These are phyloP conservation scores for Candida argentea DNA, from an alignment of 805 yeast species.

Conservation along the genomic window DNA sequence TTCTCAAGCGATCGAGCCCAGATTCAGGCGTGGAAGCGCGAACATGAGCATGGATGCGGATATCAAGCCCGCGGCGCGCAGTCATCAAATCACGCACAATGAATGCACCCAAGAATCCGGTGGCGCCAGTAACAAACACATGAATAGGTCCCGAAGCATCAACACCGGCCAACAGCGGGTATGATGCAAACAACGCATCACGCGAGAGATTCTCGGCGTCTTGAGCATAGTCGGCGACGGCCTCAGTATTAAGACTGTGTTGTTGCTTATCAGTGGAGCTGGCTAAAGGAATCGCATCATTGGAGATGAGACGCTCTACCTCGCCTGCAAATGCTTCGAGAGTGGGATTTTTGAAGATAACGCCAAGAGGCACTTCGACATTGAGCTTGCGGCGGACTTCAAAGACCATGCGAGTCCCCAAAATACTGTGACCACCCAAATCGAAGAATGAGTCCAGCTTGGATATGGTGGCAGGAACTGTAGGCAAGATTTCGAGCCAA, in stretches of 20 bases:
- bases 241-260: conserved; percentile 18
- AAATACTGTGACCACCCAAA: conserved; percentile 94
- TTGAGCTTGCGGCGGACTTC: conserved; percentile 70
- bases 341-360: conserved; percentile 84
- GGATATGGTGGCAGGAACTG: conserved; percentile 65
- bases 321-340: conserved; percentile 67
- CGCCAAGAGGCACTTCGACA: conserved; percentile 81
- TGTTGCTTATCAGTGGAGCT: conserved; percentile 13
- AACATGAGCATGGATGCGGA: conserved; percentile 78
- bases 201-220: conserved; percentile 57
- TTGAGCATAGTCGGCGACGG: conserved; percentile 42
- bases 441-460: conserved; percentile 90
- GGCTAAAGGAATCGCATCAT: conserved; percentile 37
- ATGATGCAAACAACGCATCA: conserved; percentile 32
- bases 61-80: conserved; percentile 37
- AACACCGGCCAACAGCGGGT: conserved; percentile 32
- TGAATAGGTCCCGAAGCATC: conserved; percentile 31
- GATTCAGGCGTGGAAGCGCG: conserved; percentile 63
- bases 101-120: conserved; percentile 94
- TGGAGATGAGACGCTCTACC: conserved; percentile 46
- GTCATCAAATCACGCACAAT: conserved; percentile 65
- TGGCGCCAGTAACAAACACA: conserved; percentile 88
- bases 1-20: conserved; percentile 68
- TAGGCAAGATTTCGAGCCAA: conserved; percentile 83
- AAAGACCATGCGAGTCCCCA: conserved; percentile 95